A percentile compares a stretch with the other conserved stretches of the same genome.
These are phyloP conservation scores for Trypanosoma rangeli DNA, from an alignment of 208 protist species.

Conservation along the genomic window DNA sequence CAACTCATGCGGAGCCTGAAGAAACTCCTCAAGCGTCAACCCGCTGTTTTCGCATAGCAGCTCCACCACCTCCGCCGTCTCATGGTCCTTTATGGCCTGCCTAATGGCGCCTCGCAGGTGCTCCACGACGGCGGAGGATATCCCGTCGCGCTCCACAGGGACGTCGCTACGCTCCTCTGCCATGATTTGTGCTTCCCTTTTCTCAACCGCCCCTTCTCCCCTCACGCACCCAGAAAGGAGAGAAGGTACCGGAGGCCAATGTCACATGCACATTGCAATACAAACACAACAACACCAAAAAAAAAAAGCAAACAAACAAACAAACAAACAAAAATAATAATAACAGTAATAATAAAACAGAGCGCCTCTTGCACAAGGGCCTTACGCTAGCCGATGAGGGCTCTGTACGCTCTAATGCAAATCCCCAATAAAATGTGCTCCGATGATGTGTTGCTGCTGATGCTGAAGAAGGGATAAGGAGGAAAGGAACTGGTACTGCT, in stretches of 20 bases:
- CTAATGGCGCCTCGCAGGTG: constrained; percentile 43
- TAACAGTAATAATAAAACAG: no score
- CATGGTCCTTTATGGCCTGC: constrained; percentile 42
- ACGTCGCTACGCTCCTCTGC: constrained; percentile 4
- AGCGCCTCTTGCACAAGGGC: no score
- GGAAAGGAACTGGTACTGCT: no score
- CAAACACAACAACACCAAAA: constrained; percentile 1
- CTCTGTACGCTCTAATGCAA: no score
- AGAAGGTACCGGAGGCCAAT: neutral
- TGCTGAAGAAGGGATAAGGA: no score
- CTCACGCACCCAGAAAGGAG: neutral
- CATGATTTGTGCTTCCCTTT: constrained; percentile 4
- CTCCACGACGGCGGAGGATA: constrained; percentile 41
- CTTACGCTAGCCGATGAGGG: no score
- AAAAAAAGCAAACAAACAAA: neutral
- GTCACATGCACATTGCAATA: no score
- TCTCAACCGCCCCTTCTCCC: no score
- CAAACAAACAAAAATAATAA: neutral
- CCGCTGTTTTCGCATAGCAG: constrained; percentile 83
- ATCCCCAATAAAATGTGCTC: no score
- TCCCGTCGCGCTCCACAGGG: neutral
- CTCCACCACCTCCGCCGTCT: constrained; percentile 58
- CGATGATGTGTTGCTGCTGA: no score
- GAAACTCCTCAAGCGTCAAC: constrained; percentile 72
- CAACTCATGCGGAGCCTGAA: constrained; percentile 52